Percentiles rank a stretch among this genome's conserved stretches.
Conservation (phyloP, 2,329 filamentous ascomycete genomes). For the Madurella mycetomatis region DNA sequence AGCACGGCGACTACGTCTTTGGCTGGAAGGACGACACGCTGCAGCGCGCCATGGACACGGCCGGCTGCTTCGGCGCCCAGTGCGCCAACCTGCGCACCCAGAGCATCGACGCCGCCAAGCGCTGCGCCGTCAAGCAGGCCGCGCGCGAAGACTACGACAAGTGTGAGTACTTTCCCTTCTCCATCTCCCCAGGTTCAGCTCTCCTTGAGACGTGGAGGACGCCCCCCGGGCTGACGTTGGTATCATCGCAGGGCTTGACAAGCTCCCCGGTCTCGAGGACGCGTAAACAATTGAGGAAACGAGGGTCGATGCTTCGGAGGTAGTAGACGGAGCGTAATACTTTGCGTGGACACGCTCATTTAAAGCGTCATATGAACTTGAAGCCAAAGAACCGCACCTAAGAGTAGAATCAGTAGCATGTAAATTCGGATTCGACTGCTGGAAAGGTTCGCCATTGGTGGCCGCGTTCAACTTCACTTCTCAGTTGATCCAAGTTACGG, state of each 20-base stretch:
- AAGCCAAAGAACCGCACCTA: not conserved
- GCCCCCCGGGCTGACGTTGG: slow-evolving; percentile 1
- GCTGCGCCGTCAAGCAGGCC: slow-evolving; percentile 30
- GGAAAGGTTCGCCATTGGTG: not conserved
- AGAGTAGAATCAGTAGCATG: not conserved
- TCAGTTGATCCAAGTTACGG: not conserved
- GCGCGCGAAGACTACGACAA: slow-evolving; percentile 34
- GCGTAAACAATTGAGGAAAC: not conserved
- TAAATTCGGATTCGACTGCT: not conserved
- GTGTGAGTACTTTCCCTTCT: slow-evolving; percentile 29
- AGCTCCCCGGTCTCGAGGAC: slow-evolving; percentile 12
- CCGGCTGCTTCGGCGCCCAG: slow-evolving; percentile 40
- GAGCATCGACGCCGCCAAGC: slow-evolving; percentile 29
- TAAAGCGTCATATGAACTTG: not conserved
- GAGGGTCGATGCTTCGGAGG: too few species aligned
- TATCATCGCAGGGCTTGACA: slow-evolving; percentile 10
- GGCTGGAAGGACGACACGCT: slow-evolving; percentile 37
- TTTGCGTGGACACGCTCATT: not conserved
- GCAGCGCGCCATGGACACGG: slow-evolving; percentile 36
- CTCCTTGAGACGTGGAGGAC: too few species aligned
- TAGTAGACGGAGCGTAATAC: not conserved
- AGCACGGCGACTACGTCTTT: slow-evolving; percentile 41
- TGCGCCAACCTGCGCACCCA: slow-evolving; percentile 34
- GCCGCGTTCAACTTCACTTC: not conserved
- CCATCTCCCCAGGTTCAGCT: too few species aligned